Evolutionary conservation across 176 grass and related monocot genomes (phyloP), one percentile per base, ranked within the genome.

Genomic region (Cenchrus fungigraminus): DNA sequence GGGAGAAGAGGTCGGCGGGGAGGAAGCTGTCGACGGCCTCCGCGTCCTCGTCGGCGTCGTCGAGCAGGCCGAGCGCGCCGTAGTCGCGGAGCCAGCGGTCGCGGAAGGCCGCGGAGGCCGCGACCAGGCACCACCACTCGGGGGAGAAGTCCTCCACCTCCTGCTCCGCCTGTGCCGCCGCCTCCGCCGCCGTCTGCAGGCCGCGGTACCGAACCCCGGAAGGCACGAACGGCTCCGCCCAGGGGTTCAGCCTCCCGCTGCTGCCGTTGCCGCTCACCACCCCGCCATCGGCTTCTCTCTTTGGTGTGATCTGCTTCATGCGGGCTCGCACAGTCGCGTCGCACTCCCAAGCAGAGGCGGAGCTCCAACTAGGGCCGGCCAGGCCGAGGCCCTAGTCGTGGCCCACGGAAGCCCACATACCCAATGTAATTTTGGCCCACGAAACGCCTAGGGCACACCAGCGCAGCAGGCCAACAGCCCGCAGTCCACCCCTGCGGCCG

Each of bases 111-210:
- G 88, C 73, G 40, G 84, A 86, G 28, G 79, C 6, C 10, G 66
- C 79, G 49, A 90, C 79, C 40, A 90, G 88, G 79, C 79, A 79
- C 88, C 88, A 90, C 88, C 88, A 90, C 58, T 86, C 88, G 7
- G 88, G 84, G 25, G 84, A 90, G 73, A 90, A 90, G 57, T 90
- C 88, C 79, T 90, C 88, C 65, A 86, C 88, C 88, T 89, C 82
- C 31, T 73, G 31, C 76, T 57, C 60, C 59, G 0, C 19, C 34
- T 3, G 31, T 44, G 32, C 19, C 34, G 37, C 3, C 4, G 37
- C 37, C 31, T 31, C 31, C 45, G 1, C 2, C 51, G 34, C 19
- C 46, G 60, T 70, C 31, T 65, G 82, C 83, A 77, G 62, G 28
- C 76, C 50, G 42, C 68, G 50, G 82, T 57, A 82, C 56, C 88